A percentile compares a stretch with the other conserved stretches of the same genome.
phyloP scores from a whole-genome alignment of 495 filamentous ascomycete genomes.

The Talaromyces trachyspermus region DNA sequence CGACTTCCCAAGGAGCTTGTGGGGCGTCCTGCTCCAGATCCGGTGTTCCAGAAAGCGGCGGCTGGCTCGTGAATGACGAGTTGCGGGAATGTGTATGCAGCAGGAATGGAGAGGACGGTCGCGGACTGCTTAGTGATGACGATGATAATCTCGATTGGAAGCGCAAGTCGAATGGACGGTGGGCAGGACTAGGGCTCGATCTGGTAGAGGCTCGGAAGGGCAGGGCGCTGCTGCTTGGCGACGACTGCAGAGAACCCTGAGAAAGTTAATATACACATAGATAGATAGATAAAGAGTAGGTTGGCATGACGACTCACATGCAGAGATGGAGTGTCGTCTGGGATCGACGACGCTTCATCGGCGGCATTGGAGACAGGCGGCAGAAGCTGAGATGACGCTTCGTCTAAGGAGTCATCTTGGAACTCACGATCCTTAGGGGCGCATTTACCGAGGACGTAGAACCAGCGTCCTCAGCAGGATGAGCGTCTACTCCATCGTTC shows the following conservation, averaged over 20 bases:
- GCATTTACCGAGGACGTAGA: conserved; percentile 20
- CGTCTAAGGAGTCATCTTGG: conserved; percentile 8
- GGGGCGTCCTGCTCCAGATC: conserved; percentile 54
- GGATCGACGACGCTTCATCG: conserved; percentile 56
- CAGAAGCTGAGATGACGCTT: conserved; percentile 13
- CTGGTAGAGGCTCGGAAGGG: conserved; percentile 42
- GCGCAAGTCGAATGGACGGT: conserved; percentile 87
- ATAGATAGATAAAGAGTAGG: too few relatives aligned
- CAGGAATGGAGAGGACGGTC: conserved; percentile 74
- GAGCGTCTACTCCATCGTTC: too few relatives aligned
- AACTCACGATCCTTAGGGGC: conserved; percentile 10
- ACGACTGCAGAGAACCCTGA: conserved; percentile 77
- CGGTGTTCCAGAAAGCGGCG: conserved; percentile 38
- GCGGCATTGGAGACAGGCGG: conserved; percentile 24
- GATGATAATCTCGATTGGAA: conserved; percentile 81
- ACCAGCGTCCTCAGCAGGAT: too few relatives aligned
- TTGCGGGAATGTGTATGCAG: conserved; percentile 68
- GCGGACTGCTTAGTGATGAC: conserved; percentile 49
- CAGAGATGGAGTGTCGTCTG: conserved; percentile 84
- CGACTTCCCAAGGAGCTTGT: conserved; percentile 84
- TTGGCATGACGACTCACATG: conserved; percentile 50
- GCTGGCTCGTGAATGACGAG: conserved; percentile 56
- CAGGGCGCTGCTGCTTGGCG: conserved; percentile 58
- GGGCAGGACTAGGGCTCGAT: conserved; percentile 63
- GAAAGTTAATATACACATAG: too few relatives aligned